A percentile compares a stretch with the other conserved stretches of the same genome.
These are phyloP conservation scores for Epichloe glyceriae DNA, from an alignment of 2,329 filamentous ascomycete species.

Conservation along the genomic window DNA sequence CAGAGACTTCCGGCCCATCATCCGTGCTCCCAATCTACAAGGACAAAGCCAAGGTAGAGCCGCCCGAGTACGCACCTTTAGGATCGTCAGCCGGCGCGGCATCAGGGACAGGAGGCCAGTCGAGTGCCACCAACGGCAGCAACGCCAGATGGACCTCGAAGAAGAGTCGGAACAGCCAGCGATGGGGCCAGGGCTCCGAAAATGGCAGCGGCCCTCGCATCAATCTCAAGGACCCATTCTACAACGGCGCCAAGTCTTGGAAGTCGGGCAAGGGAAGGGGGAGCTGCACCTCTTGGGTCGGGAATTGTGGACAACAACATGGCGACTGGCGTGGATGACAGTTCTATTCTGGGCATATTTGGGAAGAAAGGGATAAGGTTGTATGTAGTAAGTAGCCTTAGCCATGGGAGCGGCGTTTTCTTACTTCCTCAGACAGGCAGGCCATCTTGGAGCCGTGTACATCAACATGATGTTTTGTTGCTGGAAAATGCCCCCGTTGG, in stretches of 20 bases:
- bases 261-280: constrained; percentile 15
- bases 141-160: constrained; percentile 12
- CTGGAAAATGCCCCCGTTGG: too few relatives aligned
- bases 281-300: constrained; percentile 34
- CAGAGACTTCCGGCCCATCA: constrained; percentile 14
- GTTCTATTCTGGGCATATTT: constrained; percentile 54
- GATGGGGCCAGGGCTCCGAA: constrained; percentile 33
- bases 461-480: too few relatives aligned
- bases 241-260: constrained; percentile 27
- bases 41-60: constrained; percentile 41
- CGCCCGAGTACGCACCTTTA: constrained; percentile 13
- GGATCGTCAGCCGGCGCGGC: constrained; percentile 6
- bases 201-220: constrained; percentile 35
- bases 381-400: not conserved
- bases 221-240: constrained; percentile 30
- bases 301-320: constrained; percentile 50
- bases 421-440: not conserved
- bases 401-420: not conserved
- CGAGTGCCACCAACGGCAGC: constrained; percentile 11
- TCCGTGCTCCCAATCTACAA: constrained; percentile 32
- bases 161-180: constrained; percentile 14
- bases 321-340: constrained; percentile 51
- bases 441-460: too few relatives aligned
- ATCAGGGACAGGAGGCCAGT: constrained; percentile 10
- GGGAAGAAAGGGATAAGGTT: constrained; percentile 42